Conservation (phyloP, 2,329 filamentous ascomycete species). For the Colletotrichum abscissum region DNA sequence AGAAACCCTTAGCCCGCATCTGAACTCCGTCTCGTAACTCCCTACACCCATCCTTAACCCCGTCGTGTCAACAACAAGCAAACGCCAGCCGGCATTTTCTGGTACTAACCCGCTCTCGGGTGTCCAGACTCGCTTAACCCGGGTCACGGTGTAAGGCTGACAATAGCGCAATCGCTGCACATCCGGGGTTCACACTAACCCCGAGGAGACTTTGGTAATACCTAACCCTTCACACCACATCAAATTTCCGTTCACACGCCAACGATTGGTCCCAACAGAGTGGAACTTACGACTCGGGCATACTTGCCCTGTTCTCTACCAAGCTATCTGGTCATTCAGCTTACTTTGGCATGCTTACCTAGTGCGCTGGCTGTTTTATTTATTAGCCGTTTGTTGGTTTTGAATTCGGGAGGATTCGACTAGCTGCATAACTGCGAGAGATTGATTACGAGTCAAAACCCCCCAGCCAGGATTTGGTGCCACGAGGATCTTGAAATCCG, state of each 20-base stretch:
- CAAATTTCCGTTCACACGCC: not conserved
- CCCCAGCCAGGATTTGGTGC: not conserved
- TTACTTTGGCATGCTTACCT: too few relatives aligned
- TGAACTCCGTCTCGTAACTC: not conserved
- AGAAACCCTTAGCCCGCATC: not conserved
- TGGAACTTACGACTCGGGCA: not conserved
- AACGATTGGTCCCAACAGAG: not conserved
- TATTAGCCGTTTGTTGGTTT: not conserved
- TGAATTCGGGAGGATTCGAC: not conserved
- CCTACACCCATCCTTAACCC: too few relatives aligned
- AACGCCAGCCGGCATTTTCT: not conserved
- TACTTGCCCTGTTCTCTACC: not conserved
- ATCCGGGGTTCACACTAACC: constrained; percentile 1
- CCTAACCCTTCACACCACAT: too few relatives aligned
- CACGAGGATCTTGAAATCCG: not conserved
- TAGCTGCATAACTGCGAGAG: not conserved
- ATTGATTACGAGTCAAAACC: not conserved
- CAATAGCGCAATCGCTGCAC: not conserved
- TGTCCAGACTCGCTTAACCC: not conserved
- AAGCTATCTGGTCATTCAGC: not conserved
- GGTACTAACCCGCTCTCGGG: not conserved
- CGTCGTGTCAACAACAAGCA: not conserved
- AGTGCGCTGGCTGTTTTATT: not conserved
- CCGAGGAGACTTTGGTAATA: not conserved
- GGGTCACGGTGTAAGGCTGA: not conserved